Base-by-base conservation (phyloP, 1,139 yeast genomes). In the Zygosaccharomyces sapae region DNA sequence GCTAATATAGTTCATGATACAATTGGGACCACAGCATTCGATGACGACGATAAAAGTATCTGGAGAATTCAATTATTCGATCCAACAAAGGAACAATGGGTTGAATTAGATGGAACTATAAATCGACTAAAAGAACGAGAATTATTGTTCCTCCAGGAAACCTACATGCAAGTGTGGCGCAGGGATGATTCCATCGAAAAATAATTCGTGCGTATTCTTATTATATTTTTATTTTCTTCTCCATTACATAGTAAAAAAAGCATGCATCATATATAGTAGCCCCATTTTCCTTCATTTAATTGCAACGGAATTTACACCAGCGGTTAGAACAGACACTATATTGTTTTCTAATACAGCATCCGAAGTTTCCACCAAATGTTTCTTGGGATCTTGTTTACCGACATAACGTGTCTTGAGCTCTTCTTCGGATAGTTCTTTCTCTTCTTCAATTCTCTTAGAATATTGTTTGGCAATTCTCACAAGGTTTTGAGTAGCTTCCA, bases 371-470 rank as follows among this genome's bases (percentile, higher is more conserved):
- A 86, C 79, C 62, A 94, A 75, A 72, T 94, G 99, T 72, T 92
- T 92, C 80, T 94, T 94, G 43, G 98, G 99, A 68, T 94, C 98
- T 69, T 92, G 97, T 66, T 89, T 90, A 58, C 99, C 99, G 29
- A 94, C 97, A 63, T 90, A 94, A 66, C 98, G 81, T 7, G 97
- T 92, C 69, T 88, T 88, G 61, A 90, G 78, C 43, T 87, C 95
- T 37, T 88, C 97, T 60, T 87, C 95, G 48, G 82, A 73, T 58
- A 92, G 74, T 57, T 88, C 96, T 64, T 85, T 84, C 66, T 94
- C 98, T 69, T 94, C 98, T 59, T 83, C 85, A 43, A 94, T 94
- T 65, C 97, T 79, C 63, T 83, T 84, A 43, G 92, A 89, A 67
- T 94, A 94, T 60, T 83, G 86, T 59, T 85, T 85, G 10, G 98